Base-by-base conservation (phyloP, 805 yeast genomes). In the Kuraishia borneana region DNA sequence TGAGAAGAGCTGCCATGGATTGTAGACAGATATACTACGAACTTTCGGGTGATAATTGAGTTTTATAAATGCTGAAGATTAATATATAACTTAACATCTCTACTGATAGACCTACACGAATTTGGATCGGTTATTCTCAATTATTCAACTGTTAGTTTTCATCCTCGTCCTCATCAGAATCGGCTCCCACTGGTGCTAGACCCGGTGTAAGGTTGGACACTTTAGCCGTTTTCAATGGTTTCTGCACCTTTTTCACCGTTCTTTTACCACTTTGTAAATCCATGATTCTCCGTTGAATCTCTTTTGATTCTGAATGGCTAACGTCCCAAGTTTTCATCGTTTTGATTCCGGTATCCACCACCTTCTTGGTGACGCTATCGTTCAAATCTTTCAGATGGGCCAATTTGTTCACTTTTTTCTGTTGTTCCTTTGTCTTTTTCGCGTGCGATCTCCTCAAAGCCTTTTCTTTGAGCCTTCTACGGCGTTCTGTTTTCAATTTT, bases 161-260 rank as follows among this genome's bases (percentile, higher is more conserved):
- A 18, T 34, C 36, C 8, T 34, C 36, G 4, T 28, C 32, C 19
- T 49, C 73, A 37, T 73, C 76, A 43, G 73, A 78, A 30, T 71
- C 68, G 42, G 65, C 61, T 23, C 76, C 88, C 18, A 83, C 87
- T 21, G 92, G 92, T 1, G 92, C 94, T 54, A 83, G 65, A 41
- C 94, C 94, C 1, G 92, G 94, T 1, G 94, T 83, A 36, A 83
- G 62, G 19, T 92, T 89, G 27, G 83, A 70, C 40, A 58, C 56
- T 7, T 54, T 16, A 12, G 16, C 8, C 16, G 7, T 13, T 16
- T 25, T 25, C 47, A 32, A 48, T 51, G 38, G 48, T 50, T 37
- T 59, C 51, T 36, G 43, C 36, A 22, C 41, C 48, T 34, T 44
- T 49, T 37, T 45, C 56, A 31, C 56, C 55, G 29, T 53, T 49